Base-by-base conservation (phyloP, 495 filamentous ascomycete genomes). In the Podospora tetraspora region DNA sequence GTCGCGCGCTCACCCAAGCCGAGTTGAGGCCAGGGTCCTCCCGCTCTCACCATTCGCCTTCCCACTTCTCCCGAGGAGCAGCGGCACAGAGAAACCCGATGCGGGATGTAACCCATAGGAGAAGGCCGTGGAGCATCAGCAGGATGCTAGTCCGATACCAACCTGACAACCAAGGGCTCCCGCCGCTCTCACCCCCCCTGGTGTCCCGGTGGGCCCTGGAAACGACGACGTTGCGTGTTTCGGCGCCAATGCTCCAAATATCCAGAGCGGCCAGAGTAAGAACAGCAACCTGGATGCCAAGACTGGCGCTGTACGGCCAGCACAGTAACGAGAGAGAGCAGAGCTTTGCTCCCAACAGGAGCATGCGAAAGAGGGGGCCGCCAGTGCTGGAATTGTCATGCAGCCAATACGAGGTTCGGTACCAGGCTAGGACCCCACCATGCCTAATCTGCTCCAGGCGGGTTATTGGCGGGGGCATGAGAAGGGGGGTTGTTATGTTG, bases 381-480 rank as follows among this genome's bases (percentile, higher is more conserved):
- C 76, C 58, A 2, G 69, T 70, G n/a, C 68, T 62, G 5, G 67
- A 70, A 61, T 76, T 71, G 16, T 59, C 64, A 1, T 62, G 69
- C 65, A 70, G 65, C 71, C 73, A 78, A 19, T 58, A 65, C 52
- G 10, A 21, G 63, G 68, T 69, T 56, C 66, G 70, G 72, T 73
- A 79, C 69, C 71, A 72, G 60, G 63, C 76, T 25, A 83, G 34
- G 61, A 69, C 29, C 58, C 74, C 61, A 64, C 68, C 59, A 70
- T 84, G 70, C 68, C 76, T 71, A 7, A 84, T 61, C 37, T 80
- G 68, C 67, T 79, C 72, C 59, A 83, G 61, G 1, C 71, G 67
- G 25, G 79, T 81, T 52, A 74, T 73, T 57, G 83, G 89, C 22
- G 89, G 89, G 9, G 88, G 81, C 71, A 92, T 83, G 29, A 90